phyloP scores from a whole-genome alignment of 2,329 filamentous ascomycete genomes.

The Colletotrichum australisinense region DNA sequence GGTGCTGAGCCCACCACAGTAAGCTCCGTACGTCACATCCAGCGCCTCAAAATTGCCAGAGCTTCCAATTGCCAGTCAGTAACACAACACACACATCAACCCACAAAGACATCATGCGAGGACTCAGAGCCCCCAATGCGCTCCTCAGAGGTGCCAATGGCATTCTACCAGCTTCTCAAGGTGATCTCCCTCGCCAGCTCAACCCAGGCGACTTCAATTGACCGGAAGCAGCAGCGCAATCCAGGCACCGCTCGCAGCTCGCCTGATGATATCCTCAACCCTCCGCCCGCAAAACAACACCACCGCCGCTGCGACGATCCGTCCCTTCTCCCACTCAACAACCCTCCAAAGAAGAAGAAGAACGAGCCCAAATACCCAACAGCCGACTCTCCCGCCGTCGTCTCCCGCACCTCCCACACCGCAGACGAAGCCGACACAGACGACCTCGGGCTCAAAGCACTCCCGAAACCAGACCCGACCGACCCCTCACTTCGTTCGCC shows the following conservation, averaged over 20 bases:
- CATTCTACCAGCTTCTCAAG: conserved; percentile 14
- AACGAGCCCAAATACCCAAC: conserved; percentile 41
- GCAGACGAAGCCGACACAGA: conserved; percentile 38
- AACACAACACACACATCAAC: neutral
- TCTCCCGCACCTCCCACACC: conserved; percentile 35
- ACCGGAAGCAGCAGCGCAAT: conserved; percentile 10
- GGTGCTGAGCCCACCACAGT: too few species aligned
- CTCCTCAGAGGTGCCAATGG: conserved; percentile 32
- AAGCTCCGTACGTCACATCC: neutral
- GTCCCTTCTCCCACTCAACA: conserved; percentile 45
- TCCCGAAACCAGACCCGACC: conserved; percentile 49
- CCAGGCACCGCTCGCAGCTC: conserved; percentile 12
- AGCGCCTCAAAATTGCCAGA: neutral
- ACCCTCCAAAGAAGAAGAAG: conserved; percentile 48
- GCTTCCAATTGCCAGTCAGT: neutral
- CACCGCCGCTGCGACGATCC: conserved; percentile 27
- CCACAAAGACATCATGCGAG: conserved; percentile 4
- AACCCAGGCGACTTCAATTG: neutral
- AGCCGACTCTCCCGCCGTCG: conserved; percentile 31
- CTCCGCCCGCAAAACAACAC: neutral
- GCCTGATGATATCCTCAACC: conserved; percentile 15
- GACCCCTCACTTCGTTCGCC: too few species aligned
- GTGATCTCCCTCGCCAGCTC: neutral
- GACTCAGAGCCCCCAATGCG: conserved; percentile 1
- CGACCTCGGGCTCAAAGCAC: conserved; percentile 37